Evolutionary conservation across 208 protist genomes (phyloP).

Genomic region (Trypanosoma scelopori): DNA sequence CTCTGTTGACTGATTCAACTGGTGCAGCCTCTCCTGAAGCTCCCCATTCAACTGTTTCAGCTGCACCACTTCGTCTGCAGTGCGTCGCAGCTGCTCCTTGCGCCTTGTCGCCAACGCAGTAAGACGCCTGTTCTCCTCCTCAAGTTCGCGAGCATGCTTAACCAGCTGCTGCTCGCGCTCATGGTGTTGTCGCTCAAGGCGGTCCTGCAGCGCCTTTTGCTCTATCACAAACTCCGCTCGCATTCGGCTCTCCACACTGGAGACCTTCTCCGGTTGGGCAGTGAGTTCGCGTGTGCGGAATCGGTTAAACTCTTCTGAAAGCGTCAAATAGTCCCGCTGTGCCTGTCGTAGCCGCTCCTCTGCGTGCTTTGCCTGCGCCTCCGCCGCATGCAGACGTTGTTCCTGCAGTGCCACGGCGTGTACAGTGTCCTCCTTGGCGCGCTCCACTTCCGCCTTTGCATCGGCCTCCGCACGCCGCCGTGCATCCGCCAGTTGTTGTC

Average conservation of each 20-base stretch:
- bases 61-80: constrained; percentile 3
- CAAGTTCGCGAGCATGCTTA: constrained; percentile 41
- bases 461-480: constrained; percentile 74
- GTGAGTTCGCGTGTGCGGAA: constrained; percentile 60
- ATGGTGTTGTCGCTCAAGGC: constrained; percentile 44
- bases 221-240: constrained; percentile 39
- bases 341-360: constrained; percentile 69
- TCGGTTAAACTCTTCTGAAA: constrained; percentile 71
- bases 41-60: constrained; percentile 4
- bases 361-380: constrained; percentile 55
- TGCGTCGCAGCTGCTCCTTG: constrained; percentile 53
- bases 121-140: constrained; percentile 59
- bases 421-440: constrained; percentile 72
- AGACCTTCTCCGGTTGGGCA: constrained; percentile 7
- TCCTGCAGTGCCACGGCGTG: constrained; percentile 35
- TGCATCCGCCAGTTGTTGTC: constrained; percentile 65
- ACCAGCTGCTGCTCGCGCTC: constrained; percentile 30
- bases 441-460: constrained; percentile 64
- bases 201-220: constrained; percentile 41
- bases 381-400: constrained; percentile 36
- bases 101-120: constrained; percentile 52
- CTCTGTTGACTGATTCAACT: not conserved
- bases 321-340: constrained; percentile 63
- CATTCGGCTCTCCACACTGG: constrained; percentile 13
- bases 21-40: constrained; percentile 5